phyloP scores from a whole-genome alignment of 2,329 filamentous ascomycete genomes.

The Colletotrichum destructivum region DNA sequence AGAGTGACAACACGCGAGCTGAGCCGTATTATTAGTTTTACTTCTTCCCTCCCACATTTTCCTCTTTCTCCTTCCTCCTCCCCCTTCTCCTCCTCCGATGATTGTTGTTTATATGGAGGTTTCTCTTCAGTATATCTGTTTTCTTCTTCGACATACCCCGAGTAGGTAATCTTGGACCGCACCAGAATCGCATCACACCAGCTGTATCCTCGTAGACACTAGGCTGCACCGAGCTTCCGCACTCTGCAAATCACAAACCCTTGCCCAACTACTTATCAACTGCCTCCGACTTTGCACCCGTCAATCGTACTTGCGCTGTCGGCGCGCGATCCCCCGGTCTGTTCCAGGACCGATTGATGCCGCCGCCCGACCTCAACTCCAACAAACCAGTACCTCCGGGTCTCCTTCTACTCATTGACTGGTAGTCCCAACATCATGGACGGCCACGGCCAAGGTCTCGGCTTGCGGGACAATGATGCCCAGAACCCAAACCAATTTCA shows the following conservation, averaged over 20 bases:
- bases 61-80: slow-evolving; percentile 3
- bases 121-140: background rate
- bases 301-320: background rate
- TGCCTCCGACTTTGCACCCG: background rate
- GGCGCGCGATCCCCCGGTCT: background rate
- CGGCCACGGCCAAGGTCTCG: slow-evolving; percentile 14
- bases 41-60: slow-evolving; percentile 7
- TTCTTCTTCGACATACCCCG: background rate
- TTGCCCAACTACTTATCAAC: background rate
- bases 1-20: slow-evolving; percentile 14
- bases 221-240: background rate
- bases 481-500: slow-evolving; percentile 7
- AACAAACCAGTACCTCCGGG: too few species aligned
- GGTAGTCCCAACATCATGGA: slow-evolving; percentile 1
- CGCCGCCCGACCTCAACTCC: background rate
- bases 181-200: background rate
- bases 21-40: slow-evolving; percentile 27
- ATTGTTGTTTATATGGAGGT: background rate
- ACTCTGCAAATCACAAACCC: background rate
- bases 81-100: background rate
- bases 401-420: background rate
- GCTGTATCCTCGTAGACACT: background rate
- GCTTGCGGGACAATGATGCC: slow-evolving; percentile 8
- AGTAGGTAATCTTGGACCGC: background rate
- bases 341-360: slow-evolving; percentile 2